Percentiles rank a stretch among this genome's conserved stretches.
Conservation (phyloP, 352 stramenopile genomes). For the Globisporangium apiculatum region DNA sequence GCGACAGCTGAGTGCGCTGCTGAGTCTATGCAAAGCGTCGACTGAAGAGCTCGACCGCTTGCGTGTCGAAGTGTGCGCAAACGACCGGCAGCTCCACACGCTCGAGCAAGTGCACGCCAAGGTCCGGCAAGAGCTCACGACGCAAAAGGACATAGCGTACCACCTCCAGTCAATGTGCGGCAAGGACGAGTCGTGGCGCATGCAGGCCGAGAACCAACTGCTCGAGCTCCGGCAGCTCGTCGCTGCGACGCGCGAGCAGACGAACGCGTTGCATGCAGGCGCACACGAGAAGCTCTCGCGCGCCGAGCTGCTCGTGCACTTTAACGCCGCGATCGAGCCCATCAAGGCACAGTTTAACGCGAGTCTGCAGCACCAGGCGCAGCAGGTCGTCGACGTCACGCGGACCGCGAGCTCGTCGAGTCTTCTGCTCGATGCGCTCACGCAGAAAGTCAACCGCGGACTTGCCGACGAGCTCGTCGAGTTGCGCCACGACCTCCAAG, state of each 20-base stretch:
- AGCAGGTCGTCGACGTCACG: slow-evolving; percentile 66
- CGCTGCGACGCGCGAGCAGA: slow-evolving; percentile 59
- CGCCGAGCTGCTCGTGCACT: slow-evolving; percentile 68
- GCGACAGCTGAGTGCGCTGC: slow-evolving; percentile 63
- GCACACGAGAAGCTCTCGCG: slow-evolving; percentile 73
- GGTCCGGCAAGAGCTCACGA: slow-evolving; percentile 69
- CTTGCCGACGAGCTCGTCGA: slow-evolving; percentile 44
- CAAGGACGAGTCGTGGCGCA: slow-evolving; percentile 83
- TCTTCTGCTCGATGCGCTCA: slow-evolving; percentile 50
- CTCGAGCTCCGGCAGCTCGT: slow-evolving; percentile 72
- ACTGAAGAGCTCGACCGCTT: slow-evolving; percentile 70
- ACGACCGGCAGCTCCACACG: slow-evolving; percentile 68
- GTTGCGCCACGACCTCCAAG: slow-evolving; percentile 42
- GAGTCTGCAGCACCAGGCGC: slow-evolving; percentile 62
- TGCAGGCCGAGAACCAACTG: slow-evolving; percentile 78
- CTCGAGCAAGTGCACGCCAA: slow-evolving; percentile 74
- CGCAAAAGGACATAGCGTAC: slow-evolving; percentile 76
- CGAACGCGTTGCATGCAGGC: slow-evolving; percentile 48
- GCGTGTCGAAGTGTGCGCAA: slow-evolving; percentile 58
- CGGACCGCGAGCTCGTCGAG: slow-evolving; percentile 47
- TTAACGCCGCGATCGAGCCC: slow-evolving; percentile 73
- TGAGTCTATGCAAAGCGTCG: slow-evolving; percentile 66
- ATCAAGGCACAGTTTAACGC: slow-evolving; percentile 75
- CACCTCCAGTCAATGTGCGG: slow-evolving; percentile 75
- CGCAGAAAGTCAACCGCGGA: slow-evolving; percentile 56